These are phyloP conservation scores for Colletotrichum sp. DNA, from an alignment of 2,329 filamentous ascomycete genomes.

Conservation along the genomic window DNA sequence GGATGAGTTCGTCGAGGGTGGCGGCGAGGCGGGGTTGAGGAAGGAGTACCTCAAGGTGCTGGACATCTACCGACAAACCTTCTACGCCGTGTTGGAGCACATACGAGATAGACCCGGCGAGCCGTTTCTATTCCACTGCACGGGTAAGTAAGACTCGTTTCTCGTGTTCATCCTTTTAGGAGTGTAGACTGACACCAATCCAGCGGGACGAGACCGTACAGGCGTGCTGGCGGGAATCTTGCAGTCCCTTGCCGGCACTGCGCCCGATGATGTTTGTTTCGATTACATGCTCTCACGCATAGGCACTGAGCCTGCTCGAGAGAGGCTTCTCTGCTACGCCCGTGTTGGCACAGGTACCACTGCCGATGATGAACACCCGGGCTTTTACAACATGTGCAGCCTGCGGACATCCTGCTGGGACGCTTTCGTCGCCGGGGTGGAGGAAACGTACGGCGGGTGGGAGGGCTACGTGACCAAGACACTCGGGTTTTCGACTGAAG, in stretches of 20 bases:
- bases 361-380: slow-evolving; percentile 36
- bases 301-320: slow-evolving; percentile 55
- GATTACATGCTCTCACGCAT: slow-evolving; percentile 62
- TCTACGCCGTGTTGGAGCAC: slow-evolving; percentile 51
- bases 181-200: background rate
- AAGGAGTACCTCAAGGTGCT: slow-evolving; percentile 54
- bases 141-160: slow-evolving; percentile 42
- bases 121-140: slow-evolving; percentile 59
- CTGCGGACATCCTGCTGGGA: slow-evolving; percentile 49
- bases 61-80: slow-evolving; percentile 43
- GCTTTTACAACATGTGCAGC: slow-evolving; percentile 53
- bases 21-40: slow-evolving; percentile 48
- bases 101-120: slow-evolving; percentile 49
- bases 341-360: slow-evolving; percentile 38
- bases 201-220: slow-evolving; percentile 61
- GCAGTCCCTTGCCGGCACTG: slow-evolving; percentile 53
- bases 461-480: slow-evolving; percentile 49
- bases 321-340: slow-evolving; percentile 49
- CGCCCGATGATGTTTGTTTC: slow-evolving; percentile 43
- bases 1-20: slow-evolving; percentile 46
- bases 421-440: slow-evolving; percentile 48
- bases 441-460: slow-evolving; percentile 51
- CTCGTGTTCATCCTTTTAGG: background rate
- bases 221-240: slow-evolving; percentile 56
- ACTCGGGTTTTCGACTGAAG: slow-evolving; percentile 50